phyloP scores from a whole-genome alignment of 2,329 filamentous ascomycete species.

The Colletotrichum sp. region DNA sequence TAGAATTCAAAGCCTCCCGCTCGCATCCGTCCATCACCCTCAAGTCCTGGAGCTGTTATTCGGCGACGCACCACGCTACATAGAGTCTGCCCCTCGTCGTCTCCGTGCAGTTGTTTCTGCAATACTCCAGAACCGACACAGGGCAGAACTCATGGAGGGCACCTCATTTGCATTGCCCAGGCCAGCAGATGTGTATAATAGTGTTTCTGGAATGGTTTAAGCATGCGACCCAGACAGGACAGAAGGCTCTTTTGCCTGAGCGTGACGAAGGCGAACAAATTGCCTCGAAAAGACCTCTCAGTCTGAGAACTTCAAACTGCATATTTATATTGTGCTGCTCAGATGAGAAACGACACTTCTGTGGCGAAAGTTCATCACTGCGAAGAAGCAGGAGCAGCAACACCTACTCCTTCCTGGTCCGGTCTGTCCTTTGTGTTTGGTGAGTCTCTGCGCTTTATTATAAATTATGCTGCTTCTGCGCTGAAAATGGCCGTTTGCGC shows the following conservation, averaged over 20 bases:
- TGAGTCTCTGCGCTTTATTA: not conserved
- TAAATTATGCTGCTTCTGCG: not conserved
- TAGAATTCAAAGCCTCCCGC: not conserved
- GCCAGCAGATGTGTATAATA: too few relatives aligned
- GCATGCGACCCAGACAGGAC: too few relatives aligned
- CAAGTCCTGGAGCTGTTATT: not conserved
- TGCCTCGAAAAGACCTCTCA: not conserved
- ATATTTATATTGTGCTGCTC: not conserved
- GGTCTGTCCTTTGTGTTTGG: accelerated
- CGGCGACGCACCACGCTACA: too few relatives aligned
- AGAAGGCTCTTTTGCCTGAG: too few relatives aligned
- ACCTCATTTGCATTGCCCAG: not conserved
- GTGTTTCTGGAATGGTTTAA: too few relatives aligned
- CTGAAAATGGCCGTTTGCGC: not conserved
- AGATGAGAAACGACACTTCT: not conserved
- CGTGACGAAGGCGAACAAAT: too few relatives aligned
- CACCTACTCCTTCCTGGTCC: not conserved
- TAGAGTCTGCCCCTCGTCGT: not conserved
- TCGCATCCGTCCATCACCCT: not conserved
- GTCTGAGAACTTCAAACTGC: accelerated
- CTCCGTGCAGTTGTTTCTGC: not conserved
- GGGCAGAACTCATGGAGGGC: accelerated
- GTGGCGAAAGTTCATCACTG: too few relatives aligned
- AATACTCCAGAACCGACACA: accelerated
- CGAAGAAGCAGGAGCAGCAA: not conserved